Base-by-base conservation (phyloP, 1,284 basidiomycete species). In the Cryptococcus sp. region DNA sequence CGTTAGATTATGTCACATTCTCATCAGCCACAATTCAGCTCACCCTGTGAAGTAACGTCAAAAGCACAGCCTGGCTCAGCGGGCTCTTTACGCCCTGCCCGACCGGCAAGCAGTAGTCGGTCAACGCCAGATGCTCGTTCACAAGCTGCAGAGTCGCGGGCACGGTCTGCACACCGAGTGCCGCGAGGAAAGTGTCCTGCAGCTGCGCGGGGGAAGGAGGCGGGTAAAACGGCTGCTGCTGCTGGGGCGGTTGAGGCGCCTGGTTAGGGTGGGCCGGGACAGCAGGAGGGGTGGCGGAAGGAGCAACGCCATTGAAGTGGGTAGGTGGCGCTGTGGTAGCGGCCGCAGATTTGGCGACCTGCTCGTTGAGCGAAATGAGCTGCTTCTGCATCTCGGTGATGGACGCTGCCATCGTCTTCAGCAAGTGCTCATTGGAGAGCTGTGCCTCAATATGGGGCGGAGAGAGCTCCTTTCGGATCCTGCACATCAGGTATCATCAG, bases 41-140 rank as follows among this genome's bases (percentile, higher is more conserved):
- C 37, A 73, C 66, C 16, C 70, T 53, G 55, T 75, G 72, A 11
- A 69, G 54, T 9, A 75, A 59, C 11, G 73, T 70, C 20, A 75
- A 56, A 2, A 9, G 55, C 8, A 73, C 67, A 2, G 73, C 67
- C 53, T 71, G 70, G 13, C 62, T 66, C 18, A 75, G 51, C 2
- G 63, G 62, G 20, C 65, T 62, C 40, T 57, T 64, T 13, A 42
- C 47, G 3, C 50, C 57, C 42, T 43, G 52, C 8, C 54, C 36
- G 3, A 23, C 33, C 9, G 68, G 67, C 7, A 72, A 56, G 36
- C 57, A 46, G 15, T 54, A 50, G 13, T 69, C 68, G 0, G 64
- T 65, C 28, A 58, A 43, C 21, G 39, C 18, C 18, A 50, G 62
- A 20, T 67, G 61, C 2, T 67, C 61, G 9, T 49, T 48, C 20